Conservation (phyloP, 164 flowering plant genomes). For the Euptelea pleiosperma region DNA sequence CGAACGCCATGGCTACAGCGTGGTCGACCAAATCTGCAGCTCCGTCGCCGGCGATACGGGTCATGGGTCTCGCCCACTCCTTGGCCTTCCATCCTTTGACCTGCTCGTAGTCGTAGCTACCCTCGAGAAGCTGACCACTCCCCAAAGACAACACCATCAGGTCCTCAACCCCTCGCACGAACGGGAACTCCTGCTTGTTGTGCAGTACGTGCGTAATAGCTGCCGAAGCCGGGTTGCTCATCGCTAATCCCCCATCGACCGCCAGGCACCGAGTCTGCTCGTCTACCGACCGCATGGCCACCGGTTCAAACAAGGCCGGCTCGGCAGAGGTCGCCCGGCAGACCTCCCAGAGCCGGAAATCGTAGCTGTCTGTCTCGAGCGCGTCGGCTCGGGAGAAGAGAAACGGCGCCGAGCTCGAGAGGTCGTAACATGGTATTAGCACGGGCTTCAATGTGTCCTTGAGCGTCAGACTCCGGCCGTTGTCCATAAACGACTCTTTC, state of each 20-base stretch:
- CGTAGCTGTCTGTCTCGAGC: slow-evolving; percentile 71
- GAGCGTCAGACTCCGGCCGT: slow-evolving; percentile 50
- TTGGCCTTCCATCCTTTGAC: slow-evolving; percentile 70
- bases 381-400: slow-evolving; percentile 94
- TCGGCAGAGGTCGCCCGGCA: slow-evolving; percentile 87
- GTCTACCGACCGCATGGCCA: slow-evolving; percentile 64
- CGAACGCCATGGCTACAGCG: slow-evolving; percentile 86
- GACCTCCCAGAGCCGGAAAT: slow-evolving; percentile 84
- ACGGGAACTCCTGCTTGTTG: slow-evolving; percentile 95
- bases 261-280: slow-evolving; percentile 67
- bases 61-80: slow-evolving; percentile 83
- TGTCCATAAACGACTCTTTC: slow-evolving; percentile 56
- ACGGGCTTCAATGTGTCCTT: slow-evolving; percentile 89
- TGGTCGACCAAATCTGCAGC: slow-evolving; percentile 88
- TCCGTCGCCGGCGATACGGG: slow-evolving; percentile 73
- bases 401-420: slow-evolving; percentile 84
- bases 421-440: slow-evolving; percentile 86
- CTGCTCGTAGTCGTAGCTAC: slow-evolving; percentile 49
- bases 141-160: slow-evolving; percentile 77
- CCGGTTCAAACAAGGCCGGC: slow-evolving; percentile 64
- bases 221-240: slow-evolving; percentile 92
- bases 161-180: slow-evolving; percentile 92
- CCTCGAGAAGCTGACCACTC: slow-evolving; percentile 64
- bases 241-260: slow-evolving; percentile 79
- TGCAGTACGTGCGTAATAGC: slow-evolving; percentile 98